These are phyloP conservation scores for Chimonanthus praecox DNA, from an alignment of 164 flowering plant genomes.

Conservation along the genomic window DNA sequence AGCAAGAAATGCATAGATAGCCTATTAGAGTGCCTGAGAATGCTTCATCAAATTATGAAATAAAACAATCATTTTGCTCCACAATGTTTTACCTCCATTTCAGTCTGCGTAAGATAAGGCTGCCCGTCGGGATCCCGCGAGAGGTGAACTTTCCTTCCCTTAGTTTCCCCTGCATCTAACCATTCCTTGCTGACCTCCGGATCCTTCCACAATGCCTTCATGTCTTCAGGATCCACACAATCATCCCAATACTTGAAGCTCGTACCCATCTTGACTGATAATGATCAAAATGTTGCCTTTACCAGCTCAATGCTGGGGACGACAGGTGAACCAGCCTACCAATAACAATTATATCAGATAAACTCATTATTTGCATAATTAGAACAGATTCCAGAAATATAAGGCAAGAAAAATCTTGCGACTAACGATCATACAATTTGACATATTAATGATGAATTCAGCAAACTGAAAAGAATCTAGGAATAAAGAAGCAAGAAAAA, in stretches of 20 bases:
- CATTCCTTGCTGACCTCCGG: conserved; percentile 63
- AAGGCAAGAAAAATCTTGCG: no score
- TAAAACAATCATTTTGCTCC: background rate
- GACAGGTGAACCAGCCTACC: no score
- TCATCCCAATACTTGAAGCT: conserved; percentile 88
- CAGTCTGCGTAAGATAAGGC: conserved; percentile 75
- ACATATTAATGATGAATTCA: no score
- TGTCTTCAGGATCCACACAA: conserved; percentile 58
- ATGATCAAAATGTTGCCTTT: no score
- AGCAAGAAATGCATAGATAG: background rate
- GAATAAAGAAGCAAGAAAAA: no score
- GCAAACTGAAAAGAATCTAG: no score
- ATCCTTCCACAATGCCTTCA: conserved; percentile 67
- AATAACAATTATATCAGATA: no score
- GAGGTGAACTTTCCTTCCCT: conserved; percentile 70
- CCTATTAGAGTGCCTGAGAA: background rate
- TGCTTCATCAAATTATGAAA: background rate
- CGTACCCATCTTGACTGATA: conserved; percentile 29
- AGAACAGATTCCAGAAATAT: no score
- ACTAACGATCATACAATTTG: no score
- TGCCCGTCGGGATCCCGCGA: conserved; percentile 94
- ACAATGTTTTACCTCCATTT: conserved; percentile 60
- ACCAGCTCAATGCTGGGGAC: no score
- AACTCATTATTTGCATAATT: no score
- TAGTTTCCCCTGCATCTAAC: conserved; percentile 74